These are phyloP conservation scores for Pseudofabraea citricarpa DNA, from an alignment of 2,329 filamentous ascomycete genomes.

Conservation along the genomic window DNA sequence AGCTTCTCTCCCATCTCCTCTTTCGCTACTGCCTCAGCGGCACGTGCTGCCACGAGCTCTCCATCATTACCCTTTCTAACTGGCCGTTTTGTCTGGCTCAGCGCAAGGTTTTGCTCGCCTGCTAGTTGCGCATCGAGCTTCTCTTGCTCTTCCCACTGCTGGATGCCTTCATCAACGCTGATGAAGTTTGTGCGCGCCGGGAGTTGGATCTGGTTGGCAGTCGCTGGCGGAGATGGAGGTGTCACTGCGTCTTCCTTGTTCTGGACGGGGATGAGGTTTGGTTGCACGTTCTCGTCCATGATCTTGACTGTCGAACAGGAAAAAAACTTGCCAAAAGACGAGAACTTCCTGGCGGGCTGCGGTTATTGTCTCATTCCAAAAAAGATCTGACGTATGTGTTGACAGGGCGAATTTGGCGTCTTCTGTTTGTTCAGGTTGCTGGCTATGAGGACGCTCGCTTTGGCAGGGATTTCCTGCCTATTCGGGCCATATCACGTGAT, in stretches of 20 bases:
- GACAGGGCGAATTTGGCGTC: no score
- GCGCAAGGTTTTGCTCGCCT: not conserved
- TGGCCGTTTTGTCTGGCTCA: not conserved
- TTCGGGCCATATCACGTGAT: not conserved
- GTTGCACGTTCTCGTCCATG: no score
- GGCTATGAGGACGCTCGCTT: not conserved
- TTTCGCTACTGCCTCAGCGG: not conserved
- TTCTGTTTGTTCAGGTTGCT: no score
- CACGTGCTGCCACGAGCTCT: not conserved
- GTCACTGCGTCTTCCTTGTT: no score
- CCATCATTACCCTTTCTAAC: not conserved
- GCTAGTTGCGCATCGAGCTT: not conserved
- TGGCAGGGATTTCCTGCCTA: conserved; percentile 1
- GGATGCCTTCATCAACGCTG: not conserved
- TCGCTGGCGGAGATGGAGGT: no score
- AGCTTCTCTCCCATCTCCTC: not conserved
- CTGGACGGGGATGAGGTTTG: no score
- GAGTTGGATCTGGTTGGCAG: no score
- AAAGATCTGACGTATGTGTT: no score
- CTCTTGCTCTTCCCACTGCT: not conserved
- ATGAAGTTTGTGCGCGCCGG: not conserved
- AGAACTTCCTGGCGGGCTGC: no score
- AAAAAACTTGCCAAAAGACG: no score
- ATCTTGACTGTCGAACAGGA: no score
- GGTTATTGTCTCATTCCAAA: no score